These are phyloP conservation scores for Picea sitchensis DNA, from an alignment of 75 land plant genomes.

Conservation along the genomic window DNA sequence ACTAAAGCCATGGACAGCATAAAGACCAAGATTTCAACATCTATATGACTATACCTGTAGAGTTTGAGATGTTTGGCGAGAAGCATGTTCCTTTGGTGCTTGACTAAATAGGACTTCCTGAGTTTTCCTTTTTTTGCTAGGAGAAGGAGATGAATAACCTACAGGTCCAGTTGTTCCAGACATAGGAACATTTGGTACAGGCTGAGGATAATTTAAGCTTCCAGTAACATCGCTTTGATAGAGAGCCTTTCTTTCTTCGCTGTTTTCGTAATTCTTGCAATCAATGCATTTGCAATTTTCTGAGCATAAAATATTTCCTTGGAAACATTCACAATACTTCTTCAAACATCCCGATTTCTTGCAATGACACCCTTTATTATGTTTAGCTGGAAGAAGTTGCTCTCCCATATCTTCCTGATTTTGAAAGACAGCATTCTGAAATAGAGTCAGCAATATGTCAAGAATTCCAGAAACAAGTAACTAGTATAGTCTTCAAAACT, in stretches of 20 bases:
- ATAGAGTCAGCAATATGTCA: background rate
- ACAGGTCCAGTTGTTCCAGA: constrained; percentile 24
- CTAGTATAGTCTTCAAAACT: background rate
- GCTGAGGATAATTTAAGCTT: constrained; percentile 46
- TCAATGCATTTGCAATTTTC: constrained; percentile 96
- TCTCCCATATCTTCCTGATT: constrained; percentile 59
- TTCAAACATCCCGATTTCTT: constrained; percentile 98
- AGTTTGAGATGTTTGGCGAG: background rate
- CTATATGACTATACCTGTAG: no score
- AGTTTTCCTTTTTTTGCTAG: constrained; percentile 65
- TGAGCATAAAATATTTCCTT: constrained; percentile 95
- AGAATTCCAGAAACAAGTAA: background rate
- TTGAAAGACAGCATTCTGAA: background rate
- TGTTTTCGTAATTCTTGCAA: constrained; percentile 94
- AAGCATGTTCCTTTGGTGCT: constrained; percentile 12
- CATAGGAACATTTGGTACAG: constrained; percentile 66
- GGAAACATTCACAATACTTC: constrained; percentile 99
- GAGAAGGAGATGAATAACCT: constrained; percentile 62
- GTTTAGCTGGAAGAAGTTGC: constrained; percentile 60
- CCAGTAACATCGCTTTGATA: no score
- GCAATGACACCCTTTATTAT: constrained; percentile 98
- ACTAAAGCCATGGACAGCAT: background rate
- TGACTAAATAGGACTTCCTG: constrained; percentile 58
- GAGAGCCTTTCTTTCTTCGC: constrained; percentile 90
- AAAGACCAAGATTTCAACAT: no score